Base-by-base conservation (phyloP, 1,139 yeast species). In the Taphrina sp. region DNA sequence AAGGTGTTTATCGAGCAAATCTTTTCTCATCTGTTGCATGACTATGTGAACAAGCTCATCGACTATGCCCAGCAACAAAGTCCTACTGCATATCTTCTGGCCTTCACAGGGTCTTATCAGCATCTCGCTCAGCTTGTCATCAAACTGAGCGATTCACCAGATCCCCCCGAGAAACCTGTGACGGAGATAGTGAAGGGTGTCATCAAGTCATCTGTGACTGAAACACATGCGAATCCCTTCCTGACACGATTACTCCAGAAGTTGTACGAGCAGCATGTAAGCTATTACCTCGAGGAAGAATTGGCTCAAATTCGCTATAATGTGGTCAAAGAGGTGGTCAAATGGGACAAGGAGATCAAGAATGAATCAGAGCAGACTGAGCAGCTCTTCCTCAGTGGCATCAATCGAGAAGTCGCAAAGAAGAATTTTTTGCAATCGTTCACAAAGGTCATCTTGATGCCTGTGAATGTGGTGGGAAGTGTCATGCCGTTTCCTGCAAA, bases 351-450 rank as follows among this genome's bases (percentile, higher is more conserved):
- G 8, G 67, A 47, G 14, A 34, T 57, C 17, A 37, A 39, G 34
- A 37, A 47, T 24, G 58, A 57, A 23, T 47, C 57, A 19, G 42
- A 36, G 17, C 44, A 60, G 29, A 68, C 74, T 1, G 79, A 76
- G 60, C 65, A 68, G 22, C 64, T 70, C 23, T 65, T 74, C n/a
- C 64, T 75, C 63, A 75, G 79, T 42, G 74, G 73, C 61, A 69
- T 74, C 46, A 67, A 61, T 61, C 29, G 70, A 68, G 58, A 74
- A 69, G 57, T 68, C 71, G 57, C 76, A 54, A 76, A 78, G 61
- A 67, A 71, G 33, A 76, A 75, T 55, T 75, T 81, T 62, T 73
- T 81, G 37, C 76, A 81, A 1, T 79, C 82, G 24, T 72, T 83
- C 61, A 78, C 78, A 63, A 74, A 72, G 60, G 75, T 70, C 2